phyloP scores from a whole-genome alignment of 305 asterid species.

The Caryopteris hybrid region DNA sequence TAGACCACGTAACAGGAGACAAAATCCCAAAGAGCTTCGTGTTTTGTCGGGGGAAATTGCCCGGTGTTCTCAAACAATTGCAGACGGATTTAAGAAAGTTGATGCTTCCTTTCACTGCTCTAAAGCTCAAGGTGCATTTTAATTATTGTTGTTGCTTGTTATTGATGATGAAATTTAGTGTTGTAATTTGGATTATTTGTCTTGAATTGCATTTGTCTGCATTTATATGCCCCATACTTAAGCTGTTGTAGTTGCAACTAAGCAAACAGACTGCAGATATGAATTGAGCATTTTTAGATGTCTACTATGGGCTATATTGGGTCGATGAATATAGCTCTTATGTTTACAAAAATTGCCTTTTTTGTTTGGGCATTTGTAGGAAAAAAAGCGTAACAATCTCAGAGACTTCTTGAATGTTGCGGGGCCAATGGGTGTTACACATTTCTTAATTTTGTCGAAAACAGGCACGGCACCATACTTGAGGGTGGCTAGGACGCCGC shows the following conservation, averaged over 20 bases:
- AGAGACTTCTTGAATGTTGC: constrained; percentile 79
- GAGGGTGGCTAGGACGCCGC: constrained; percentile 77
- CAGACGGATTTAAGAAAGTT: constrained; percentile 82
- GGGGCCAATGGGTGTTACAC: constrained; percentile 92
- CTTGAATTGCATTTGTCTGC: neutral
- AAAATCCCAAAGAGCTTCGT: constrained; percentile 84
- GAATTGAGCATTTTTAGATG: neutral
- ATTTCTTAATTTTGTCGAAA: constrained; percentile 80
- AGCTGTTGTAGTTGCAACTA: neutral
- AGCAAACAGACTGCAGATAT: neutral
- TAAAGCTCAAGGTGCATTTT: constrained; percentile 69
- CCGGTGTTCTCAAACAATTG: constrained; percentile 69
- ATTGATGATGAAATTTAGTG: neutral
- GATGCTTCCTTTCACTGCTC: constrained; percentile 95
- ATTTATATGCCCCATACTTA: neutral
- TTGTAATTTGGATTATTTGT: neutral
- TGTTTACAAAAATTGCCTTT: neutral
- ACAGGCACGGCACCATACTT: constrained; percentile 64
- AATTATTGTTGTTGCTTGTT: neutral
- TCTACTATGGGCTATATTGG: neutral
- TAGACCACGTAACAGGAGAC: constrained; percentile 87
- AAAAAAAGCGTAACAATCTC: constrained; percentile 75
- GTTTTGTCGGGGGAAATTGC: constrained; percentile 76
- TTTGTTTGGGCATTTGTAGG: constrained; percentile 38
- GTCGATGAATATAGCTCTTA: neutral